Conservation (phyloP, 108 stramenopile genomes). For the Chaetoceros muelleri region DNA sequence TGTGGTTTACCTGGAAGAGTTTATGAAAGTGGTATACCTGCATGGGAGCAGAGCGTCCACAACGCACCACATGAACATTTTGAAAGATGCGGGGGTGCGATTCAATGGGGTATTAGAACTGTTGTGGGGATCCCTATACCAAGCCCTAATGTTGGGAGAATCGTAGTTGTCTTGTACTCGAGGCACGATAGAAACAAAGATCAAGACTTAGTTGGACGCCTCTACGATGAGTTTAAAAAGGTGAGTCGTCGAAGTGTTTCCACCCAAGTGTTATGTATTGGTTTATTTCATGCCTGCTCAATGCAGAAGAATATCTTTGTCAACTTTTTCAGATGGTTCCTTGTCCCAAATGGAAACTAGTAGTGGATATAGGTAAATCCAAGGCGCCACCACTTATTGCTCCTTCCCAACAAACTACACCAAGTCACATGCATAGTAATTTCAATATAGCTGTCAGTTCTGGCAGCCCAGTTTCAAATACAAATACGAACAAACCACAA, state of each 20-base stretch:
- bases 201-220: slow-evolving; percentile 53
- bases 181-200: slow-evolving; percentile 58
- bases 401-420: not conserved
- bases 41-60: slow-evolving; percentile 78
- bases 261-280: not conserved
- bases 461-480: not conserved
- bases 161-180: slow-evolving; percentile 75
- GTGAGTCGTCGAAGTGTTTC: slow-evolving; percentile 15
- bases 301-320: too few species aligned
- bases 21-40: slow-evolving; percentile 62
- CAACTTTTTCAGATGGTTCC: slow-evolving; percentile 47
- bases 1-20: slow-evolving; percentile 76
- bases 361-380: slow-evolving; percentile 63
- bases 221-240: slow-evolving; percentile 63
- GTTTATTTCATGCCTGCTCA: not conserved
- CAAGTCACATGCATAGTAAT: not conserved
- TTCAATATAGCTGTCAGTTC: too few species aligned
- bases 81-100: slow-evolving; percentile 70
- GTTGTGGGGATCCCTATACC: slow-evolving; percentile 76
- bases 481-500: not conserved
- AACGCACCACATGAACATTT: slow-evolving; percentile 75
- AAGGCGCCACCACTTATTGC: slow-evolving; percentile 1
- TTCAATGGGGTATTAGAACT: slow-evolving; percentile 78
- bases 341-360: slow-evolving; percentile 79
- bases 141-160: slow-evolving; percentile 68